Evolutionary conservation across 1,284 basidiomycete genomes (phyloP).

Genomic region (Pseudozyma sp.): DNA sequence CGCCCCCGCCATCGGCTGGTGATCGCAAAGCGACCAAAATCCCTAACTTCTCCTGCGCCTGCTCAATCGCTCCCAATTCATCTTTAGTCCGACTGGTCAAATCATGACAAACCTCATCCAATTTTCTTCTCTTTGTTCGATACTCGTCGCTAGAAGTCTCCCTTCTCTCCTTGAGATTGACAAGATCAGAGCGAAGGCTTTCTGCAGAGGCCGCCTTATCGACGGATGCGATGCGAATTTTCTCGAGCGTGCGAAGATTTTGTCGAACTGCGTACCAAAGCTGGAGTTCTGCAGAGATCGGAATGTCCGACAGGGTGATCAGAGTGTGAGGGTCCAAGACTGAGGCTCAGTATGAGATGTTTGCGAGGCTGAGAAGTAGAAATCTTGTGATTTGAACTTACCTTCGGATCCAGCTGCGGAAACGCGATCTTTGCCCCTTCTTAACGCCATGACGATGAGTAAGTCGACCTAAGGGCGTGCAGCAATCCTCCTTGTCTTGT

Average conservation of each 20-base stretch:
- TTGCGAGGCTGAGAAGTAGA: not conserved
- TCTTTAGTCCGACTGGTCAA: conserved; percentile 49
- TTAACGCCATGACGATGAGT: conserved; percentile 51
- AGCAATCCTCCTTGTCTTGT: too few species aligned
- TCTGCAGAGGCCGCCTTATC: conserved; percentile 38
- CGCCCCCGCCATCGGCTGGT: conserved; percentile 31
- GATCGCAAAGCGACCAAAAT: conserved; percentile 56
- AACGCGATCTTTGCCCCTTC: conserved; percentile 47
- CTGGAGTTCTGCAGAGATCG: conserved; percentile 52
- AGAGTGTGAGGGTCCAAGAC: not conserved
- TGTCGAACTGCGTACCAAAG: conserved; percentile 62
- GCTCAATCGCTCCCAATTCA: conserved; percentile 54
- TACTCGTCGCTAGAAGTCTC: conserved; percentile 48
- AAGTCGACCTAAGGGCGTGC: too few species aligned
- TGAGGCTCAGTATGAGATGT: not conserved
- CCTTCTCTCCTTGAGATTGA: conserved; percentile 36
- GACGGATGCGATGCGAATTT: conserved; percentile 49
- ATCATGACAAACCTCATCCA: conserved; percentile 45
- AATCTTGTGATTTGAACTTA: conserved; percentile 4
- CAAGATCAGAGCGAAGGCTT: conserved; percentile 31
- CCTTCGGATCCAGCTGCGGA: conserved; percentile 44
- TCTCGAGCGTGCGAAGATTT: conserved; percentile 59
- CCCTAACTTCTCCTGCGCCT: conserved; percentile 59
- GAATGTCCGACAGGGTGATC: not conserved
- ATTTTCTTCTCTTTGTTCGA: conserved; percentile 41